A percentile compares a stretch with the other conserved stretches of the same genome.
Conservation (phyloP, 129 eudicot genomes). For the Oenanthe sinensis region DNA sequence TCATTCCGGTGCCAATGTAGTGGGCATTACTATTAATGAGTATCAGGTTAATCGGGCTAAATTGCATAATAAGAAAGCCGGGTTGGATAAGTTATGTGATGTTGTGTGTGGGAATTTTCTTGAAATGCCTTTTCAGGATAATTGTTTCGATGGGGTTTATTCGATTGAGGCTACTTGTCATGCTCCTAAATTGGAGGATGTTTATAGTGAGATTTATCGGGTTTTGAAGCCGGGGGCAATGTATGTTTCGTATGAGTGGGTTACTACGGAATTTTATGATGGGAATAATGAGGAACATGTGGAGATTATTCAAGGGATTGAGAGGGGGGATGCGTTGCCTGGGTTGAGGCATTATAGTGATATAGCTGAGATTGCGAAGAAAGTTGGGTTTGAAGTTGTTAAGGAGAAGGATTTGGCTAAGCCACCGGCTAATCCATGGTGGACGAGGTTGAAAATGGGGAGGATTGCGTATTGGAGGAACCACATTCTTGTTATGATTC, state of each 20-base stretch:
- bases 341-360: slow-evolving; percentile 66
- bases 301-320: slow-evolving; percentile 81
- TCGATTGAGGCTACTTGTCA: slow-evolving; percentile 95
- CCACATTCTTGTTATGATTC: slow-evolving; percentile 60
- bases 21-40: slow-evolving; percentile 87
- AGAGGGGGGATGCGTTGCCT: slow-evolving; percentile 84
- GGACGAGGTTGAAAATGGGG: slow-evolving; percentile 95
- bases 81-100: slow-evolving; percentile 55
- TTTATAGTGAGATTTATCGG: slow-evolving; percentile 70
- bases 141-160: slow-evolving; percentile 74
- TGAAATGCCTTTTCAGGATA: slow-evolving; percentile 69
- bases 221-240: slow-evolving; percentile 77
- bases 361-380: slow-evolving; percentile 53
- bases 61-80: slow-evolving; percentile 77
- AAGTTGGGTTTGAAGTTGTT: slow-evolving; percentile 86
- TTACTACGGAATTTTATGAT: slow-evolving; percentile 55
- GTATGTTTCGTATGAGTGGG: slow-evolving; percentile 85
- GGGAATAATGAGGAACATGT: slow-evolving; percentile 59
- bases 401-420: slow-evolving; percentile 69
- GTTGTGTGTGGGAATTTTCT: slow-evolving; percentile 91
- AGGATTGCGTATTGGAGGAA: slow-evolving; percentile 90
- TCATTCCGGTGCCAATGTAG: slow-evolving; percentile 68
- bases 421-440: slow-evolving; percentile 86
- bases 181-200: slow-evolving; percentile 82
- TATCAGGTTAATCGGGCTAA: slow-evolving; percentile 76